Conservation (phyloP, 2,329 filamentous ascomycete genomes). For the Scorias spongiosa region DNA sequence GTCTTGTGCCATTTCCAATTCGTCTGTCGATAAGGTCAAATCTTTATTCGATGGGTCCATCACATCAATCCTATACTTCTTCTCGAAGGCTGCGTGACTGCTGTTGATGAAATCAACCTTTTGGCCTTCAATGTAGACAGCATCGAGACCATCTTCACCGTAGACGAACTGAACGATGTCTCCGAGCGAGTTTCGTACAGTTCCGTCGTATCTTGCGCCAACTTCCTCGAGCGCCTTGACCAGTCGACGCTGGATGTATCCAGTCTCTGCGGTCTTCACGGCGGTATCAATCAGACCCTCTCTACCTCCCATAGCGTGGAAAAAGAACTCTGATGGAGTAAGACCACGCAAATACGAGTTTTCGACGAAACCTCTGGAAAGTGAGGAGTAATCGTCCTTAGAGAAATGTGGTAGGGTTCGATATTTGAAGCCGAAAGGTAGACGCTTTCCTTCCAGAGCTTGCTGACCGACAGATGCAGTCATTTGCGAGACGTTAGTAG, state of each 20-base stretch:
- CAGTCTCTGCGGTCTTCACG: constrained; percentile 97
- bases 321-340: constrained; percentile 95
- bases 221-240: constrained; percentile 97
- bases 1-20: constrained; percentile 74
- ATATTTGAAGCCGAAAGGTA: constrained; percentile 98
- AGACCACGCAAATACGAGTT: constrained; percentile 95
- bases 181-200: constrained; percentile 88
- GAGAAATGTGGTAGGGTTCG: constrained; percentile 94
- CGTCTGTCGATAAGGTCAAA: constrained; percentile 47
- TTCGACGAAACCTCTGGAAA: constrained; percentile 93
- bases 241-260: constrained; percentile 95
- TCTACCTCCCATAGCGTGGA: constrained; percentile 99
- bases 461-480: constrained; percentile 95
- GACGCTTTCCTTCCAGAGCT: constrained; percentile 95
- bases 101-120: constrained; percentile 72
- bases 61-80: constrained; percentile 72
- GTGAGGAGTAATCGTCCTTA: constrained; percentile 96
- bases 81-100: constrained; percentile 61
- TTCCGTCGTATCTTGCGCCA: constrained; percentile 94
- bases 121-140: constrained; percentile 85
- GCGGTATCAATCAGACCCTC: constrained; percentile 99
- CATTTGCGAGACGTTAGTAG: constrained; percentile 99
- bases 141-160: constrained; percentile 92
- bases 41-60: constrained; percentile 46
- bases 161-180: constrained; percentile 97